Percentiles rank a stretch among this genome's conserved stretches.
These are phyloP conservation scores for Beta macrorhiza DNA, from an alignment of 179 eudicot genomes.

Conservation along the genomic window DNA sequence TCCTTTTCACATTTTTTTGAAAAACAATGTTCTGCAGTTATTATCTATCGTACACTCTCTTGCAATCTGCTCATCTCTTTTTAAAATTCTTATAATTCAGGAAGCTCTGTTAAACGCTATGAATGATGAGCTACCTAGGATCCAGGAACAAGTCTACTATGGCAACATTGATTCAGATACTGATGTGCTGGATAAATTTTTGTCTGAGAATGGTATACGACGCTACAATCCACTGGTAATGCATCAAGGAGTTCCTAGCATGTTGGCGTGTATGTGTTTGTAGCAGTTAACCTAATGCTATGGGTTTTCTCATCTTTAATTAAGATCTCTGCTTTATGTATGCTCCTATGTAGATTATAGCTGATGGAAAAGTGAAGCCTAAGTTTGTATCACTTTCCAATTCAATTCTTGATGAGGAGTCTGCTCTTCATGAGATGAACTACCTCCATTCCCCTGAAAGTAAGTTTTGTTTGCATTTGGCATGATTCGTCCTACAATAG, in stretches of 20 bases:
- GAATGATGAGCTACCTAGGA: conserved; percentile 97
- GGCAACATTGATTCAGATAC: conserved; percentile 85
- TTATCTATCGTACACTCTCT: not conserved
- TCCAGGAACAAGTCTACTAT: conserved; percentile 97
- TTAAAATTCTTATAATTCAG: conserved; percentile 31
- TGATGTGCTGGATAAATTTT: conserved; percentile 84
- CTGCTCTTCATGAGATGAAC: conserved; percentile 60
- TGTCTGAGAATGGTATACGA: conserved; percentile 78
- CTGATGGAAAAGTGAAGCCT: conserved; percentile 75
- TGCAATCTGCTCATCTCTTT: no score
- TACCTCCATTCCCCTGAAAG: conserved; percentile 87
- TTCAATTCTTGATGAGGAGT: conserved; percentile 62
- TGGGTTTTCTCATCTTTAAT: not conserved
- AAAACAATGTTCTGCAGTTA: not conserved
- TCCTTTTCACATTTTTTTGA: not conserved
- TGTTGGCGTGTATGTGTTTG: not conserved
- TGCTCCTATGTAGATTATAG: conserved; percentile 61
- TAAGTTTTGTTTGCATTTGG: conserved; percentile 40
- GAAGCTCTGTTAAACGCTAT: conserved; percentile 80
- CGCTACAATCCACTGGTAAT: conserved; percentile 95
- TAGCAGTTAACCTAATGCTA: not conserved
- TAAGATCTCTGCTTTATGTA: conserved; percentile 3
- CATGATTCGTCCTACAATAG: conserved; percentile 1
- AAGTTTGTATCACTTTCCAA: conserved; percentile 68
- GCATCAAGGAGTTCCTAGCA: conserved; percentile 2